Evolutionary conservation across 768 basidiomycete species (phyloP).

Genomic region (Astraeus odoratus): DNA sequence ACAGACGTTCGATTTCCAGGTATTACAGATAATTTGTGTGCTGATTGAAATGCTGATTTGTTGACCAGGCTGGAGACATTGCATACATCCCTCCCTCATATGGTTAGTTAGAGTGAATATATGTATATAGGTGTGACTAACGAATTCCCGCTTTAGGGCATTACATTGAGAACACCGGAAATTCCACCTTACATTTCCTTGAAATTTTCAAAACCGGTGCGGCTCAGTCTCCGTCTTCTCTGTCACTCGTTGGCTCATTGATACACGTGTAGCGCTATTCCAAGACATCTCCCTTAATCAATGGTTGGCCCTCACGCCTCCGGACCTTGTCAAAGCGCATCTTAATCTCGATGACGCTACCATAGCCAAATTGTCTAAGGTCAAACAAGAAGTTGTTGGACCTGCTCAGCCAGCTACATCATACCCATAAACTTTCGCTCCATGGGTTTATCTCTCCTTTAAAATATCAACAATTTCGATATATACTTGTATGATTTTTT

Average conservation of each 20-base stretch:
- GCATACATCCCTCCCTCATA: conserved; percentile 21
- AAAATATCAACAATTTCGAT: neutral
- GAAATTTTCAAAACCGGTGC: conserved; percentile 56
- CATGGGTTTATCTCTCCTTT: neutral
- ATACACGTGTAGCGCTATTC: conserved; percentile 31
- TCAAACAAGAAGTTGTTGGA: conserved; percentile 45
- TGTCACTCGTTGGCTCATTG: neutral
- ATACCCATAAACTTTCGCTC: neutral
- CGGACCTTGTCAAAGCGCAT: conserved; percentile 53
- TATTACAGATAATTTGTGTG: neutral
- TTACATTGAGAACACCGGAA: conserved; percentile 62
- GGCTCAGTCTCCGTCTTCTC: neutral
- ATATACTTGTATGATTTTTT: conserved; percentile 13
- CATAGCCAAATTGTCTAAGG: conserved; percentile 42
- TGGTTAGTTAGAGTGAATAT: conserved; percentile 6
- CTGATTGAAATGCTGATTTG: neutral
- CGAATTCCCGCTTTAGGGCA: conserved; percentile 37
- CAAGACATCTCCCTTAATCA: conserved; percentile 53
- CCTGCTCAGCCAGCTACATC: conserved; percentile 1
- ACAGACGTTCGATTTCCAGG: conserved; percentile 40
- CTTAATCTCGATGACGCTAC: conserved; percentile 47
- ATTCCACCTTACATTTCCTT: conserved; percentile 48
- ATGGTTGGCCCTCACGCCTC: conserved; percentile 59
- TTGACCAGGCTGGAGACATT: conserved; percentile 25
- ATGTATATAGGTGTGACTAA: neutral